phyloP scores from a whole-genome alignment of 2,329 filamentous ascomycete genomes.

The Sporothrix brasiliensis region DNA sequence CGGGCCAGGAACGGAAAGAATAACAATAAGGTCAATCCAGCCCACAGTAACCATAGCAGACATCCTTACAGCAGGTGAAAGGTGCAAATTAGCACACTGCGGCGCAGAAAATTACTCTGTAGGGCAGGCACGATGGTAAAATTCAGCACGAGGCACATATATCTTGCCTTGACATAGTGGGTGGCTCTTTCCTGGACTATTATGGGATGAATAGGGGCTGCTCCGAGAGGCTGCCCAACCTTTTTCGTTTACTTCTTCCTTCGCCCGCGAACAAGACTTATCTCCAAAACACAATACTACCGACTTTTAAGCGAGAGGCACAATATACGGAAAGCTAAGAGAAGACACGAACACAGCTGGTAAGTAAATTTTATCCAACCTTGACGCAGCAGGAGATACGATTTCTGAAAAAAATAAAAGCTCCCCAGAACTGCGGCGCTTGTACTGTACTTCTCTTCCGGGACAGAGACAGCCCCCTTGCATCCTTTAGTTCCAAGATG shows the following conservation, averaged over 20 bases:
- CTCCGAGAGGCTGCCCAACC: neutral
- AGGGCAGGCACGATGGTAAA: neutral
- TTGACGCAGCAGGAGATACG: neutral
- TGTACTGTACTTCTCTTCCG: neutral
- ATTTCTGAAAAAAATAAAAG: neutral
- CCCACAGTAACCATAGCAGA: neutral
- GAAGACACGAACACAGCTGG: neutral
- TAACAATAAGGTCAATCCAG: neutral
- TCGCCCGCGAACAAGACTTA: neutral
- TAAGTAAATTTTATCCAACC: neutral
- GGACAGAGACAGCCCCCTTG: neutral
- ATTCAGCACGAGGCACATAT: neutral
- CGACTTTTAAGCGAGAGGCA: neutral
- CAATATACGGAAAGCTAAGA: neutral
- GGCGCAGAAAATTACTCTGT: neutral
- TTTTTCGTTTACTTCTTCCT: neutral
- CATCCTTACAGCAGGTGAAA: neutral
- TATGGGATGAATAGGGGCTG: neutral
- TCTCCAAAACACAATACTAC: neutral
- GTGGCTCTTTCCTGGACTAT: neutral
- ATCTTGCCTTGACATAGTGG: neutral
- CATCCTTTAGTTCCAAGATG: neutral
- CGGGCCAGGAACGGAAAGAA: constrained; percentile 11
- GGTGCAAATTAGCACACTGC: neutral
- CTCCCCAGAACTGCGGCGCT: neutral